phyloP scores from a whole-genome alignment of 768 basidiomycete genomes.

The Trametes coccinea region DNA sequence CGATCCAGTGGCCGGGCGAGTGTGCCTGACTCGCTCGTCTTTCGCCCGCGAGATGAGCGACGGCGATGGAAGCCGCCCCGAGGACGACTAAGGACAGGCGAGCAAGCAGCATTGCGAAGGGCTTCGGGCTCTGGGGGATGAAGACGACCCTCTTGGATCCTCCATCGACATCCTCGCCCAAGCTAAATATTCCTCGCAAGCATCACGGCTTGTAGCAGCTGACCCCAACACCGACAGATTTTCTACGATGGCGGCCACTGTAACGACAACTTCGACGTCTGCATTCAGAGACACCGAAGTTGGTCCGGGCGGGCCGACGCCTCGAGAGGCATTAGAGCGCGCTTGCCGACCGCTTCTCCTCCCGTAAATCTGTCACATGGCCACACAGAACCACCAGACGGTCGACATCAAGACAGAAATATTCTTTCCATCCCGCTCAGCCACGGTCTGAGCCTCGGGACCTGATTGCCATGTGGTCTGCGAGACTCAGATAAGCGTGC shows the following conservation, averaged over 20 bases:
- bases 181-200: constrained; percentile 1
- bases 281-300: background rate
- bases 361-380: constrained; percentile 3
- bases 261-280: background rate
- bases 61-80: background rate
- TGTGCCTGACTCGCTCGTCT: background rate
- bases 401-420: constrained; percentile 3
- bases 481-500: background rate
- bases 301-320: constrained; percentile 1
- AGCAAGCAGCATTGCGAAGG: background rate
- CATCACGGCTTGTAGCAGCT: background rate
- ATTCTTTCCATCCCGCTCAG: background rate
- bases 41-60: background rate
- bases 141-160: background rate
- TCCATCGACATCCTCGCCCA: background rate
- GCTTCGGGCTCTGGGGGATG: background rate
- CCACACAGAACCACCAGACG: background rate
- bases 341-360: background rate
- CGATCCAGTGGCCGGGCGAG: constrained; percentile 31
- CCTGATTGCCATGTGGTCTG: constrained; percentile 3
- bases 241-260: constrained; percentile 1
- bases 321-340: background rate
- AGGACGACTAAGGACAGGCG: background rate
- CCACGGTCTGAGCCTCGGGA: background rate
- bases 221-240: background rate